Evolutionary conservation across 2,329 filamentous ascomycete genomes (phyloP), one percentile per base, ranked within the genome.

Genomic region (Trichoderma gracile): DNA sequence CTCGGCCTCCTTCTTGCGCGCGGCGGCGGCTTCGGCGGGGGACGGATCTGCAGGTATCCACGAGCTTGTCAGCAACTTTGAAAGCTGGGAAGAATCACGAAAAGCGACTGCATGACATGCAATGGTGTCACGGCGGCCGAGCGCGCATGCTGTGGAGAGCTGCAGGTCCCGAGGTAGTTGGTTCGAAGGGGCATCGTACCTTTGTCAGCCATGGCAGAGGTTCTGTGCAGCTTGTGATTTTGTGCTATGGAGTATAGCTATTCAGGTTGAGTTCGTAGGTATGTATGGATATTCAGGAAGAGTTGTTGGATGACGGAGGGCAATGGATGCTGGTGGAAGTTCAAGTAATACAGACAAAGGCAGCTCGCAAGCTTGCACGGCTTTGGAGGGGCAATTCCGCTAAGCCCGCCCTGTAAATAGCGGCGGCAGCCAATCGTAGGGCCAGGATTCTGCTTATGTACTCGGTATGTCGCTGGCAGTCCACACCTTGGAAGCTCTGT

Each of bases 1-100:
- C 71, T 89, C 90, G 64, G 85, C 82, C 80, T 99, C 93, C 75
- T 89, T 88, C 67, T 87, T 89, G 69, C 81, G 82, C 65, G 84
- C 82, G 21, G 85, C 85, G 12, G 83, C 86, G 69, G 82, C 80
- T 68, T 86, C 82, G 67, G 84, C 85, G 65, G 83, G 78, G 23
- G 80, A 82, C 63, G 76, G 79, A 72, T 88, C 85, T 83, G 71
- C 6, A 53, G 43, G 9, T 27, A 33, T 21, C 40, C 30, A 27
- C 52, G 12, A 52, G 27, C 49, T 52, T 54, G 63, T 64, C 64
- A 66, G 68, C 38, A 19, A 49, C 12, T 53, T 45, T 25, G 23
- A 12, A 30, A 33, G 38, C 21, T 21, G 9, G 9, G 27, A 8
- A 8, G 30, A 9, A 33, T 33, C 30, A 10, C 30, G 30, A 10